Evolutionary conservation across 768 basidiomycete genomes (phyloP), one percentile per base, ranked within the genome.

Genomic region (Mycena epipterygia): DNA sequence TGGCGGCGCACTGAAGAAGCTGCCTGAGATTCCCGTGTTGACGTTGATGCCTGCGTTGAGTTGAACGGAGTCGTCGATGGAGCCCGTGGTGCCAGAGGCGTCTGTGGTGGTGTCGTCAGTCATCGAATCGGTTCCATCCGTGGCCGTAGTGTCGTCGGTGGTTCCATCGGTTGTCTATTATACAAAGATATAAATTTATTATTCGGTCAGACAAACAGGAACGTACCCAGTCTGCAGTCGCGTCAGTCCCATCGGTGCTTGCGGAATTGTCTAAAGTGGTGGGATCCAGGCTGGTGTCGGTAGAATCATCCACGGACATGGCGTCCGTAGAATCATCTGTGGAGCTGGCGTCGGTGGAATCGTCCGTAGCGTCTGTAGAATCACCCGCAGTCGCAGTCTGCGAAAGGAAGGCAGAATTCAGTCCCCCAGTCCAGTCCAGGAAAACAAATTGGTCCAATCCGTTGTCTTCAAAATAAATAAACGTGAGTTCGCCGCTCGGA

Each of bases 21-120:
- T 44, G 41, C 70, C 76, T 23, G 73, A 41, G 13, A 69, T 75
- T 33, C 76, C 75, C n/a, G 46, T 75, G 29, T 67, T 71, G 23
- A 75, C 67, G 37, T 46, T 48, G 35, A 77, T 30, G 6, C 55
- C 71, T 6, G 51, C 72, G 42, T 70, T 56, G 39, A 76, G 56
- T 29, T 67, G 56, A 25, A 76, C 30, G 63, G 75, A 77, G 0
- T 75, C 76, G 12, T 66, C 70, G 64, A 74, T 25, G 16, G 51
- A 39, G 49, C 51, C 53, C 19, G 62, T 52, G 49, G 66, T 51
- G 2, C 27, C 41, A 21, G 35, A 19, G 21, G 16, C 58, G 21
- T 67, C 58, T 11, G 56, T 11, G 37, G 30, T n/a, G 11, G 30
- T 21, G 12, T 23, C 48, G 23, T 41, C 64, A 13, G 25, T 13